Base-by-base conservation (phyloP, 2,329 filamentous ascomycete genomes). In the Cladosporium halotolerans region DNA sequence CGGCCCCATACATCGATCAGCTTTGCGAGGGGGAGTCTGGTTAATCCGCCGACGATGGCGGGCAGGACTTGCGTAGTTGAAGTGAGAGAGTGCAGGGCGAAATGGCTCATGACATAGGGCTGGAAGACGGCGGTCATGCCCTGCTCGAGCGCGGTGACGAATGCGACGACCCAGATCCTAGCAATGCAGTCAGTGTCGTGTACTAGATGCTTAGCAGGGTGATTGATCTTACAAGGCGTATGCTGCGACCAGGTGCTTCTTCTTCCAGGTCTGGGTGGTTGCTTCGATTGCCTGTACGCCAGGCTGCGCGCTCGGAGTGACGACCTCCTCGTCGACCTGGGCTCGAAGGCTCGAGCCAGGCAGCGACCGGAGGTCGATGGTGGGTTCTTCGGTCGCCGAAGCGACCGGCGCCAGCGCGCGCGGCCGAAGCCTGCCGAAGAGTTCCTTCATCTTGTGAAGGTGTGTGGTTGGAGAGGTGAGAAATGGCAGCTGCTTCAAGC, bases 1-100 rank as follows among this genome's bases (percentile, higher is more conserved):
- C 84, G 80, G 52, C 83, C 84, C 74, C 81, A 87, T 33, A 84
- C 74, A 68, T 88, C 81, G 48, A 86, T 74, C 13, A 86, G 72
- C 67, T 87, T 87, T 51, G 84, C 83, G 58, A 85, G 76, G 1
- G 83, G 80, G 9, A 86, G 76, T 63, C 84, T 84, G 52, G 79
- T 75, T 13, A 85, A 75, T 41, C 81, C 84, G 62, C 73, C 71
- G 45, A 84, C 77, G 39, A 81, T 68, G 55, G 69, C 74, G 9
- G 79, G 70, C 23, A 84, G 72, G 56, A 84, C 78, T 45, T 70
- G 69, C 9, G 79, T 77, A 2, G 79, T 75, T 2, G 77, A 72
- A 1, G 79, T 72, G 13, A 60, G 58, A 6, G 67, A 66, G 1
- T 66, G 64, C 1, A 55, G 53, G 13, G 34, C 19, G 55, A 69